These are phyloP conservation scores for Monosporascus sp. DNA, from an alignment of 2,329 filamentous ascomycete genomes.

Conservation along the genomic window DNA sequence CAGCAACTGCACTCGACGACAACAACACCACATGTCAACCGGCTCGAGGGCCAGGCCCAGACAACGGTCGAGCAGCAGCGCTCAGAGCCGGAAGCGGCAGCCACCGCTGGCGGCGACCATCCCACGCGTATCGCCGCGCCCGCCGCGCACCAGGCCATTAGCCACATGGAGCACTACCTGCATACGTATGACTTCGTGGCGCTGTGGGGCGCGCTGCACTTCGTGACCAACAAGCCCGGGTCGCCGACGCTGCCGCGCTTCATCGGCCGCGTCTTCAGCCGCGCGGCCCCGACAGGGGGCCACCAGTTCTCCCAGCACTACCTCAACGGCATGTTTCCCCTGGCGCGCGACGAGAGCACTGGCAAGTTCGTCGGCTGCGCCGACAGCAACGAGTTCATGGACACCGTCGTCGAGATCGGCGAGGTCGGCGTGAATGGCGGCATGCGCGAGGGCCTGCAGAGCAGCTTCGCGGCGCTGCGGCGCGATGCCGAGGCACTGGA, in stretches of 20 bases:
- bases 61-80: too few species aligned
- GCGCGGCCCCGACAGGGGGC: constrained; percentile 44
- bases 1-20: neutral
- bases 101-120: too few species aligned
- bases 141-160: constrained; percentile 48
- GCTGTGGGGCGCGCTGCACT: constrained; percentile 68
- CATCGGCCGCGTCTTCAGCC: constrained; percentile 55
- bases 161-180: constrained; percentile 75
- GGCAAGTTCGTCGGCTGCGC: constrained; percentile 38
- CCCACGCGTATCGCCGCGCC: constrained; percentile 15
- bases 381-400: constrained; percentile 55
- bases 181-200: constrained; percentile 71
- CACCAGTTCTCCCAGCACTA: constrained; percentile 59
- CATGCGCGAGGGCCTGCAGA: constrained; percentile 41
- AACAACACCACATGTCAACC: neutral
- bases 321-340: constrained; percentile 56
- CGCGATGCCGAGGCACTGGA: constrained; percentile 11
- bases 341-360: constrained; percentile 36
- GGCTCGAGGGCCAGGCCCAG: too few species aligned
- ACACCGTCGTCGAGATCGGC: constrained; percentile 46
- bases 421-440: constrained; percentile 38
- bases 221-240: constrained; percentile 43
- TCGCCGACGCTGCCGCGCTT: constrained; percentile 51
- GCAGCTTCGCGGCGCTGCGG: constrained; percentile 34
- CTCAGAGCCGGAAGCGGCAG: too few species aligned